Conservation (phyloP, 2,329 filamentous ascomycete genomes). For the Xylaria polymorpha region DNA sequence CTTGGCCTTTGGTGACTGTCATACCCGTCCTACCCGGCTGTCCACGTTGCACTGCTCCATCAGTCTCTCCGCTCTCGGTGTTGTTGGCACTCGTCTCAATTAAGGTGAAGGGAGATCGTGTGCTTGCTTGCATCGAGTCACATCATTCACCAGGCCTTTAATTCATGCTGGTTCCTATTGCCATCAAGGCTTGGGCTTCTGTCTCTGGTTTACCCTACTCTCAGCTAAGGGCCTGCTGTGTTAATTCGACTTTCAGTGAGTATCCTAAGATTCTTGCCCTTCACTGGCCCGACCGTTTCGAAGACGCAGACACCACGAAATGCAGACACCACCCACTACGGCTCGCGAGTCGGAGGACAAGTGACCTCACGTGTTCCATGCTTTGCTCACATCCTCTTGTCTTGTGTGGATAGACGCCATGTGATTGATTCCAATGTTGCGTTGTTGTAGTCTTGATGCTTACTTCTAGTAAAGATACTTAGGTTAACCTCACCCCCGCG, state of each 20-base stretch:
- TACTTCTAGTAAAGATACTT: conserved; percentile 3
- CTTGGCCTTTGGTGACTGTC: conserved; percentile 1
- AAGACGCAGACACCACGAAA: not conserved
- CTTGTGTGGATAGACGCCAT: not conserved
- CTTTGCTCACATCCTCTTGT: not conserved
- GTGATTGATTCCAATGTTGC: not conserved
- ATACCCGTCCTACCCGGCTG: conserved; percentile 1
- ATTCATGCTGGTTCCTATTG: not conserved
- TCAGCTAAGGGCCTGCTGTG: conserved; percentile 7
- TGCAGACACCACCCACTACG: not conserved
- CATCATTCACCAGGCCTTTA: not conserved
- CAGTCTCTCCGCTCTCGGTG: conserved; percentile 34
- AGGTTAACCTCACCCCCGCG: not conserved
- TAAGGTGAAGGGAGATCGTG: conserved; percentile 3
- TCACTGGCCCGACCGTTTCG: not conserved
- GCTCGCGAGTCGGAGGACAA: conserved; percentile 4
- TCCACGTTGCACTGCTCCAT: conserved; percentile 23
- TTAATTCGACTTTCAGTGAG: conserved; percentile 16
- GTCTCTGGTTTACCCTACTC: not conserved
- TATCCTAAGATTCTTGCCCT: conserved; percentile 4
- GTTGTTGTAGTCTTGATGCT: conserved; percentile 10
- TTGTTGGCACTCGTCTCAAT: conserved; percentile 17
- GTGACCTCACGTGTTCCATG: not conserved
- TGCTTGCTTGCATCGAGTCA: conserved; percentile 22
- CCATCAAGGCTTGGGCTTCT: not conserved